Conservation (phyloP, 345 rosid species). For the Pistacia atlantica region DNA sequence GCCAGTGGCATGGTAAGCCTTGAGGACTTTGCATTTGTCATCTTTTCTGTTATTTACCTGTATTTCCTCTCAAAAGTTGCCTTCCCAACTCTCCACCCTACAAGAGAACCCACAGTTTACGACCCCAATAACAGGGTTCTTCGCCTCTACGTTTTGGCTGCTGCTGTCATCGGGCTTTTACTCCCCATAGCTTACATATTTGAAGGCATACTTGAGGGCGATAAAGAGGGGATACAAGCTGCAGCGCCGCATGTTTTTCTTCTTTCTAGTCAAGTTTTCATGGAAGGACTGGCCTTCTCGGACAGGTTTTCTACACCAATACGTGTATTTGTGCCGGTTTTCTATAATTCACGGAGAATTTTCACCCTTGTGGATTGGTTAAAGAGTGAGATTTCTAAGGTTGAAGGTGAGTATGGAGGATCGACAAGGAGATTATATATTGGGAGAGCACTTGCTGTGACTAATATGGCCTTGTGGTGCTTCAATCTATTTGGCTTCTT, state of each 20-base stretch:
- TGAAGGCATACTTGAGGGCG: constrained; percentile 74
- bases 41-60: constrained; percentile 60
- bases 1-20: constrained; percentile 70
- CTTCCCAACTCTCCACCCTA: constrained; percentile 47
- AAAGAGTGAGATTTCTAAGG: constrained; percentile 44
- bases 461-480: constrained; percentile 79
- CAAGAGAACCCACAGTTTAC: constrained; percentile 40
- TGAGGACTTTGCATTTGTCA: constrained; percentile 57
- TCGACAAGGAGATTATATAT: constrained; percentile 45
- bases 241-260: constrained; percentile 88
- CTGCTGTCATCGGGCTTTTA: constrained; percentile 59
- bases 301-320: constrained; percentile 68
- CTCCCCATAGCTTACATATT: constrained; percentile 76
- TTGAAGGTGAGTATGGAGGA: constrained; percentile 24
- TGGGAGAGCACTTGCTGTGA: constrained; percentile 68
- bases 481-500: constrained; percentile 84
- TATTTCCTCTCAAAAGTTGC: constrained; percentile 58
- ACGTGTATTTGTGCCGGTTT: constrained; percentile 72
- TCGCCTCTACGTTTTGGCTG: constrained; percentile 47
- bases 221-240: constrained; percentile 66
- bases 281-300: constrained; percentile 80
- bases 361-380: constrained; percentile 71
- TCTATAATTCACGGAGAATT: constrained; percentile 73
- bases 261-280: constrained; percentile 70
- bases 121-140: constrained; percentile 45